phyloP scores from a whole-genome alignment of 2,329 filamentous ascomycete genomes.

The Lachnellula subtilissima region DNA sequence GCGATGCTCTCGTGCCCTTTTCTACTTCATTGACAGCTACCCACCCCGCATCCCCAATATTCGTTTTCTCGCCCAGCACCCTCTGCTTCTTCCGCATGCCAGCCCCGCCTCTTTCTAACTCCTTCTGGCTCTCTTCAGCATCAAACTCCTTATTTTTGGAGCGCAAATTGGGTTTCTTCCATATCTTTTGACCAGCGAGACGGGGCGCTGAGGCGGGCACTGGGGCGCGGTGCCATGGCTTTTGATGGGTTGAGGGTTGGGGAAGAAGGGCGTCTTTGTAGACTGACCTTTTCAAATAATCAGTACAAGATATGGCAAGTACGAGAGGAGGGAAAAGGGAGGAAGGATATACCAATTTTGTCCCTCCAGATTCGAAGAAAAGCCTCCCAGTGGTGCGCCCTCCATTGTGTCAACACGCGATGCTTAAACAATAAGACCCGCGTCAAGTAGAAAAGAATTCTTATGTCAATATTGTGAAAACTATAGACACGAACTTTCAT shows the following conservation, averaged over 20 bases:
- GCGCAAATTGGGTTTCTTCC: constrained; percentile 24
- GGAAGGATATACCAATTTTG: constrained; percentile 15
- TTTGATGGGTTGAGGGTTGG: constrained; percentile 14
- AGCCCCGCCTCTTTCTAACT: constrained; percentile 33
- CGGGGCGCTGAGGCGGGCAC: constrained; percentile 29
- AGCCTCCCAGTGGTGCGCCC: background rate
- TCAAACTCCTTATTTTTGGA: constrained; percentile 20
- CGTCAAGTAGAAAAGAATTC: background rate
- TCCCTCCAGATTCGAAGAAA: background rate
- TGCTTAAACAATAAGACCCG: background rate
- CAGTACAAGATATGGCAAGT: background rate
- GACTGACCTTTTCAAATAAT: constrained; percentile 20
- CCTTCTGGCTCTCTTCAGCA: constrained; percentile 21
- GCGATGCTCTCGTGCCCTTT: background rate
- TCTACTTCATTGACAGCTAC: constrained; percentile 6
- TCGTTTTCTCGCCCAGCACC: constrained; percentile 27
- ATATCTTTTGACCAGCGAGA: constrained; percentile 31
- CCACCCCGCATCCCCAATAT: constrained; percentile 32
- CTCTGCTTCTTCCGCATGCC: constrained; percentile 34
- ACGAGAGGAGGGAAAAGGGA: background rate
- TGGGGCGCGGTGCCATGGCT: constrained; percentile 29
- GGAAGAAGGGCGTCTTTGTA: constrained; percentile 28
- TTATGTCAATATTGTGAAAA: background rate
- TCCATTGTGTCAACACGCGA: constrained; percentile 5
- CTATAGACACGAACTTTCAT: constrained; percentile 10